Evolutionary conservation across 306 rosid species (phyloP).

Genomic region (Casuarina cunninghamiana): DNA sequence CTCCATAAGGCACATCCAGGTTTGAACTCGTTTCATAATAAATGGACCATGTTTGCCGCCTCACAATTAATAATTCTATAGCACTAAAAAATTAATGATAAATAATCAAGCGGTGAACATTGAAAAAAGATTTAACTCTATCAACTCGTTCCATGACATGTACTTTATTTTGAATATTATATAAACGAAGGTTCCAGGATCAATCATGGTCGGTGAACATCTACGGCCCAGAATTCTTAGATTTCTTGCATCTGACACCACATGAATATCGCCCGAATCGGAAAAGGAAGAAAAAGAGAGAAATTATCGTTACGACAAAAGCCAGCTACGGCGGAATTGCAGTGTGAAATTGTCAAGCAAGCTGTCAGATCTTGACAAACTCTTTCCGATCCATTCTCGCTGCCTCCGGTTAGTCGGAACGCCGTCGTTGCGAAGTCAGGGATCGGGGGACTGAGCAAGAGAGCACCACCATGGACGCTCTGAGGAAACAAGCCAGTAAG

Average conservation of each 20-base stretch:
- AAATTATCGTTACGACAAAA: background rate
- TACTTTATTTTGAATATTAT: too few relatives aligned
- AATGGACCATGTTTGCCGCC: too few relatives aligned
- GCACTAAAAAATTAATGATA: too few relatives aligned
- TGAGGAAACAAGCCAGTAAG: conserved; percentile 88
- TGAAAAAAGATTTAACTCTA: too few relatives aligned
- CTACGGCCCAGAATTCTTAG: background rate
- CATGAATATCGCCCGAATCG: background rate
- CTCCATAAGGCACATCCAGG: too few relatives aligned
- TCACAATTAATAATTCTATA: too few relatives aligned
- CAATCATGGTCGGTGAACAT: background rate
- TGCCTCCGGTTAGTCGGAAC: background rate
- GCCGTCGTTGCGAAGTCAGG: too few relatives aligned
- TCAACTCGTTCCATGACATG: too few relatives aligned
- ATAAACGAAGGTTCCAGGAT: background rate
- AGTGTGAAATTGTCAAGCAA: too few relatives aligned
- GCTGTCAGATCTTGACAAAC: background rate
- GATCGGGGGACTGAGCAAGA: too few relatives aligned
- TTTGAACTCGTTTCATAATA: too few relatives aligned
- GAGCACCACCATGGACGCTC: conserved; percentile 63
- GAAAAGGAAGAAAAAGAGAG: background rate
- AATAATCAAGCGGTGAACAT: too few relatives aligned
- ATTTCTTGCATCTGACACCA: background rate
- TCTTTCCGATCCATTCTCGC: background rate
- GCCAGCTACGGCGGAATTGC: background rate